phyloP scores from a whole-genome alignment of 805 yeast genomes.

The Metschnikowia gelsemii region DNA sequence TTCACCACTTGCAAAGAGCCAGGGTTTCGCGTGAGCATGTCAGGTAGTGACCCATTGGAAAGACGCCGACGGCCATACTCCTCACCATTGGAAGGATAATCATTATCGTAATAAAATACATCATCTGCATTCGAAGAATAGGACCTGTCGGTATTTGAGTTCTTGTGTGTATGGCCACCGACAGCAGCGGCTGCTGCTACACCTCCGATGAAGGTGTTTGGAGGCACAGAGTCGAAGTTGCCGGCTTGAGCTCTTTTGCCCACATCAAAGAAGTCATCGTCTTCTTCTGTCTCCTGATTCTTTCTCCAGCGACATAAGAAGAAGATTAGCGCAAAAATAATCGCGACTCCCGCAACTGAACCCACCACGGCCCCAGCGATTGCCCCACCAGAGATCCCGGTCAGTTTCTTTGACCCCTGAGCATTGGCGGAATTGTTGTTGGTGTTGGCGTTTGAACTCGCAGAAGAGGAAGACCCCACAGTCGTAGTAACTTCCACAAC shows the following conservation, averaged over 20 bases:
- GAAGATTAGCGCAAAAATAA: conserved; percentile 31
- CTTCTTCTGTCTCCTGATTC: conserved; percentile 32
- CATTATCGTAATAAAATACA: conserved; percentile 6
- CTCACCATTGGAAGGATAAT: conserved; percentile 11
- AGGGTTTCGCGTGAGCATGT: conserved; percentile 43
- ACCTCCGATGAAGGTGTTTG: conserved; percentile 25
- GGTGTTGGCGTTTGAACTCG: conserved; percentile 2
- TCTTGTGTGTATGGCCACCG: conserved; percentile 18
- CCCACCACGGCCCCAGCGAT: conserved; percentile 47
- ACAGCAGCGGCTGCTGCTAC: conserved; percentile 21
- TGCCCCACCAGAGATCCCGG: conserved; percentile 35
- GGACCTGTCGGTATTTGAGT: conserved; percentile 19
- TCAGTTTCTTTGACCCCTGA: conserved; percentile 13
- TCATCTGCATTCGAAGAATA: conserved; percentile 20
- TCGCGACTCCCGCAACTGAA: conserved; percentile 36
- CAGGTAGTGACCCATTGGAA: conserved; percentile 56
- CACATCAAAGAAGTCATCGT: conserved; percentile 34
- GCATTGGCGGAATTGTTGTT: conserved; percentile 6
- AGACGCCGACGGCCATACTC: conserved; percentile 49
- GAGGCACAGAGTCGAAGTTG: conserved; percentile 25
- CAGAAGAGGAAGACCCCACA: conserved; percentile 11
- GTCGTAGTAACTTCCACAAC: conserved; percentile 26
- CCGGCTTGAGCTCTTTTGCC: conserved; percentile 21
- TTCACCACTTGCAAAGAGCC: conserved; percentile 55
- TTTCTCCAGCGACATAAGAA: conserved; percentile 45